phyloP scores from a whole-genome alignment of 2,329 filamentous ascomycete species.

The Mariannaea elegans region DNA sequence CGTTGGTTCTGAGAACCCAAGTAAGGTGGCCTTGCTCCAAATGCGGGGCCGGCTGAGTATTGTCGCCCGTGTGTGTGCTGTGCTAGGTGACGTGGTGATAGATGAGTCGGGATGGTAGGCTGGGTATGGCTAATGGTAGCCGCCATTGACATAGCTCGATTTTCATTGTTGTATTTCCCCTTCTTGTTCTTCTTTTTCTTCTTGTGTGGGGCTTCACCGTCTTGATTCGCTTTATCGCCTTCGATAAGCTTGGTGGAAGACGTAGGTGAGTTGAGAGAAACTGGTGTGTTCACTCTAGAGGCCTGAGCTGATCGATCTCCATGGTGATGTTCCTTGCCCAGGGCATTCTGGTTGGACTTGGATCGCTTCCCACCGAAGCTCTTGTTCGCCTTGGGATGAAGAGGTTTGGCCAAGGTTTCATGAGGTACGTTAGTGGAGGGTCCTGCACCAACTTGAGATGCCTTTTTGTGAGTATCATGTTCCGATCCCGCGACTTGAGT shows the following conservation, averaged over 20 bases:
- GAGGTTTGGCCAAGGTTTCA: neutral
- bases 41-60: neutral
- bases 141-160: neutral
- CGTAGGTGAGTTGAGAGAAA: neutral
- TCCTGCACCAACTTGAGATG: too few species aligned
- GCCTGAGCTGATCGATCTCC: neutral
- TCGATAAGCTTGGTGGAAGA: neutral
- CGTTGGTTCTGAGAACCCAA: neutral
- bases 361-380: neutral
- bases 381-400: neutral
- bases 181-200: slow-evolving; percentile 38
- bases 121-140: neutral
- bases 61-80: neutral
- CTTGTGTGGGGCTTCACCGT: neutral
- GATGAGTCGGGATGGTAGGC: neutral
- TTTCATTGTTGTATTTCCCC: slow-evolving; percentile 17
- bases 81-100: neutral
- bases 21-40: neutral
- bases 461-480: neutral
- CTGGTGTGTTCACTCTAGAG: slow-evolving; percentile 6
- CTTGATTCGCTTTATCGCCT: neutral
- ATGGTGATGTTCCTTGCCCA: neutral
- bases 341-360: neutral
- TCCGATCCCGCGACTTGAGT: neutral
- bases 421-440: neutral